Conservation (phyloP, 495 filamentous ascomycete genomes). For the Acidomyces sp. region DNA sequence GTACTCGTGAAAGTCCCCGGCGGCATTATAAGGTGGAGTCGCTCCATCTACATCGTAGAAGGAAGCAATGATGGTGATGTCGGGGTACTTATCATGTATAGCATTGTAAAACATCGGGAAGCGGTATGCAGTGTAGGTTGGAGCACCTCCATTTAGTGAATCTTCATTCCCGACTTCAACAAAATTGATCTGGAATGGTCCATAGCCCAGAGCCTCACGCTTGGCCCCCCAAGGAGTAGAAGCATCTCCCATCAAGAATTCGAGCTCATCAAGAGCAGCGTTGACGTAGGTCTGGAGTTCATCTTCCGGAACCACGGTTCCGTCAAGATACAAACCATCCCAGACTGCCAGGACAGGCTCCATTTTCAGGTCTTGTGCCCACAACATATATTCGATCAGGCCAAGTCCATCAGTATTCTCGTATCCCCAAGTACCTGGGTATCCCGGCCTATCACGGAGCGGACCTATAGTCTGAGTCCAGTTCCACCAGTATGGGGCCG, state of each 20-base stretch:
- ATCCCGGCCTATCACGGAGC: slow-evolving; percentile 25
- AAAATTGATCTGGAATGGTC: slow-evolving; percentile 45
- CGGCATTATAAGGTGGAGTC: slow-evolving; percentile 16
- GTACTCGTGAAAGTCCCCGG: slow-evolving; percentile 33
- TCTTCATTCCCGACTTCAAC: slow-evolving; percentile 61
- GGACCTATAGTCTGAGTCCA: slow-evolving; percentile 31
- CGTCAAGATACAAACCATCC: slow-evolving; percentile 24
- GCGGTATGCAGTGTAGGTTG: slow-evolving; percentile 42
- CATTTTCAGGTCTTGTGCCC: slow-evolving; percentile 27
- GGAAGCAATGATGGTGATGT: slow-evolving; percentile 45
- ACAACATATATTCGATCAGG: slow-evolving; percentile 26
- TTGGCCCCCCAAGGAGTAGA: slow-evolving; percentile 44
- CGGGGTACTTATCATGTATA: slow-evolving; percentile 44
- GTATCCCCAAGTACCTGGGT: slow-evolving; percentile 27
- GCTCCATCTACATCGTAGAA: slow-evolving; percentile 13
- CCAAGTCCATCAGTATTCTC: slow-evolving; percentile 30
- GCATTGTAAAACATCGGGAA: slow-evolving; percentile 44
- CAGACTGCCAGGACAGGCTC: slow-evolving; percentile 26
- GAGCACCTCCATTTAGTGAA: slow-evolving; percentile 35
- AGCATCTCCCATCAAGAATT: slow-evolving; percentile 46
- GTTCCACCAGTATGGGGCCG: slow-evolving; percentile 23
- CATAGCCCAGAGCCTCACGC: slow-evolving; percentile 43
- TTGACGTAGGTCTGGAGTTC: slow-evolving; percentile 34
- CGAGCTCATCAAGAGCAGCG: slow-evolving; percentile 53
- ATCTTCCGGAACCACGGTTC: slow-evolving; percentile 25